phyloP scores from a whole-genome alignment of 208 protist genomes.

The Leishmania martiniquensis region DNA sequence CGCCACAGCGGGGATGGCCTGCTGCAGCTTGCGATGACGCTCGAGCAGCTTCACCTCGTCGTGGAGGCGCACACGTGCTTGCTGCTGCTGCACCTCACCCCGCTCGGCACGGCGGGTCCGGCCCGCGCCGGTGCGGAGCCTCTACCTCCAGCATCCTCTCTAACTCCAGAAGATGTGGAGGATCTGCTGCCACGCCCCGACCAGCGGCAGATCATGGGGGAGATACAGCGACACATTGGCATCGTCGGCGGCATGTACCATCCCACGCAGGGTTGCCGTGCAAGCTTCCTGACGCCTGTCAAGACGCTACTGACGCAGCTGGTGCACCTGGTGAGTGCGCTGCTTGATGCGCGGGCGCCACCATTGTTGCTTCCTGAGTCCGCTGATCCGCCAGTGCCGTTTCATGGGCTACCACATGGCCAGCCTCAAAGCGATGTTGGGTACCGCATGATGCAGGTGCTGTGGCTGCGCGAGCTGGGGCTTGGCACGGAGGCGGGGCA shows the following conservation, averaged over 20 bases:
- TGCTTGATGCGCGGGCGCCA: slow-evolving; percentile 35
- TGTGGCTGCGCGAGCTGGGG: slow-evolving; percentile 77
- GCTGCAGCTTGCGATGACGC: slow-evolving; percentile 46
- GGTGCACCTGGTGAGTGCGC: slow-evolving; percentile 45
- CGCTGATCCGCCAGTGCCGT: slow-evolving; percentile 18
- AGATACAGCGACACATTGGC: slow-evolving; percentile 55
- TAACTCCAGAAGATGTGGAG: slow-evolving; percentile 19
- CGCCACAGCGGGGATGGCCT: slow-evolving; percentile 55
- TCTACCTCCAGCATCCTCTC: slow-evolving; percentile 12
- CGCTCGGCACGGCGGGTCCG: slow-evolving; percentile 30
- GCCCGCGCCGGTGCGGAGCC: slow-evolving; percentile 26
- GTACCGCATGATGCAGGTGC: slow-evolving; percentile 70
- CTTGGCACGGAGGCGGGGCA: slow-evolving; percentile 35
- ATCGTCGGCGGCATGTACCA: slow-evolving; percentile 69
- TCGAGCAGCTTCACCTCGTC: slow-evolving; percentile 47
- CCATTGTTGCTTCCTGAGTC: slow-evolving; percentile 12
- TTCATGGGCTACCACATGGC: slow-evolving; percentile 53
- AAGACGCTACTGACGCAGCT: slow-evolving; percentile 70
- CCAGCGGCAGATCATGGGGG: slow-evolving; percentile 49
- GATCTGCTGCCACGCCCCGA: slow-evolving; percentile 37
- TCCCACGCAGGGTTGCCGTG: slow-evolving; percentile 46
- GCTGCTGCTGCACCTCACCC: slow-evolving; percentile 58
- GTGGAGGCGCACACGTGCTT: slow-evolving; percentile 76
- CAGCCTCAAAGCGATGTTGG: slow-evolving; percentile 36
- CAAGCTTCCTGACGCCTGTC: slow-evolving; percentile 64